Evolutionary conservation across 768 basidiomycete genomes (phyloP).

Genomic region (Kwoniella dendrophila): DNA sequence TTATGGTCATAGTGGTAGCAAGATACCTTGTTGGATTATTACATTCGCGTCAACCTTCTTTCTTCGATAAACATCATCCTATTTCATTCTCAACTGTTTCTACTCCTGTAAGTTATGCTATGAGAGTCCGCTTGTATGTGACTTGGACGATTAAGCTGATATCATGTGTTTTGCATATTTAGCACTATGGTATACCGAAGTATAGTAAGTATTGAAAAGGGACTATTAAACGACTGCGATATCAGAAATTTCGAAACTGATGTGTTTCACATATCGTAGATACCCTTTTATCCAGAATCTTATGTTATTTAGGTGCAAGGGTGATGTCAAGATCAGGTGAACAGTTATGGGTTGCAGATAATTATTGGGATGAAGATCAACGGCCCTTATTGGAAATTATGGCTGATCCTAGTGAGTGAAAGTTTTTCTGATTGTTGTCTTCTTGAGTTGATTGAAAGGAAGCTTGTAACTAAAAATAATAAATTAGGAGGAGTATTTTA

Average conservation of each 20-base stretch:
- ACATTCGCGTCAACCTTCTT: conserved; percentile 40
- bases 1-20: conserved; percentile 32
- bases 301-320: conserved; percentile 32
- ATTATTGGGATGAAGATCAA: conserved; percentile 40
- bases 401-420: conserved; percentile 40
- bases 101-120: conserved; percentile 34
- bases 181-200: conserved; percentile 46
- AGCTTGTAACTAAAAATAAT: not conserved
- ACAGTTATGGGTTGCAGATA: conserved; percentile 39
- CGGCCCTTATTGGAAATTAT: conserved; percentile 45
- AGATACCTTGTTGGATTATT: conserved; percentile 43
- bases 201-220: conserved; percentile 40
- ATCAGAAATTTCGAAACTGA: too few relatives aligned
- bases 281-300: conserved; percentile 33
- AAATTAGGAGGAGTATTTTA: conserved; percentile 29
- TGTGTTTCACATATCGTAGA: conserved; percentile 10
- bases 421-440: not conserved
- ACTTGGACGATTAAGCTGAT: not conserved
- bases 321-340: conserved; percentile 41
- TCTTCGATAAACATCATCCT: conserved; percentile 38
- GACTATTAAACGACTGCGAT: too few relatives aligned
- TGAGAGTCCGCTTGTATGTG: not conserved
- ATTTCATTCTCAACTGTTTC: conserved; percentile 43
- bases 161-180: not conserved
- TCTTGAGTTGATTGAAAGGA: not conserved